Evolutionary conservation across 768 basidiomycete genomes (phyloP).

Genomic region (Boletus patriciae): DNA sequence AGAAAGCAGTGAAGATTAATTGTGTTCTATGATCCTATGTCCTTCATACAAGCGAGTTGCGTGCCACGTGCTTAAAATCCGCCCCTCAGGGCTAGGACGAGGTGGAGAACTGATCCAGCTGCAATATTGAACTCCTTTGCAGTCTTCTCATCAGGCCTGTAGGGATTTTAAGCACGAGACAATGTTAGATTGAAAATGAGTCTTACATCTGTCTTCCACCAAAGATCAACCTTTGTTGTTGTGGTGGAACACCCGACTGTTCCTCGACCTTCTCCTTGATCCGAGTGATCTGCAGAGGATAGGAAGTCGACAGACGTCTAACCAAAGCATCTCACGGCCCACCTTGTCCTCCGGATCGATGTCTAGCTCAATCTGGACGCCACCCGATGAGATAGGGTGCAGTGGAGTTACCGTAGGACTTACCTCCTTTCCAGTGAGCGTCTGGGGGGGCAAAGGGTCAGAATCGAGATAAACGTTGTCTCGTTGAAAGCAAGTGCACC

Average conservation of each 20-base stretch:
- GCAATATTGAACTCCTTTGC: constrained; percentile 80
- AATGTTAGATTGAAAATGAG: not conserved
- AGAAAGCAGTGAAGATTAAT: constrained; percentile 25
- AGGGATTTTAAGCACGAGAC: not conserved
- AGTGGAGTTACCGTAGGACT: constrained; percentile 5
- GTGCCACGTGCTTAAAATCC: constrained; percentile 48
- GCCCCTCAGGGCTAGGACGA: constrained; percentile 94
- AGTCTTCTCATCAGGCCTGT: constrained; percentile 88
- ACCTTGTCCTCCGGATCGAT: constrained; percentile 90
- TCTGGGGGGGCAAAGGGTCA: constrained; percentile 2
- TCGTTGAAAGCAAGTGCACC: constrained; percentile 5
- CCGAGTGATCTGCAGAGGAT: constrained; percentile 65
- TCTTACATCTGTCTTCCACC: constrained; percentile 89
- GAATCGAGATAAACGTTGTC: not conserved
- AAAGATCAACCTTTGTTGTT: constrained; percentile 92
- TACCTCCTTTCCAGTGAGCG: constrained; percentile 95
- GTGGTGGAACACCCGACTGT: constrained; percentile 96
- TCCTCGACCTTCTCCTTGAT: constrained; percentile 99
- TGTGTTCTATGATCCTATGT: constrained; percentile 29
- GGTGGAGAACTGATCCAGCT: constrained; percentile 86
- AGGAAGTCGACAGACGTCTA: not conserved
- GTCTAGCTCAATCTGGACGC: constrained; percentile 84
- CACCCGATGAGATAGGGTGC: constrained; percentile 12
- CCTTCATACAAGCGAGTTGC: constrained; percentile 14
- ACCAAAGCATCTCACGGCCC: constrained; percentile 14